Base-by-base conservation (phyloP, 306 rosid genomes). In the Hippophae gyantsensis region DNA sequence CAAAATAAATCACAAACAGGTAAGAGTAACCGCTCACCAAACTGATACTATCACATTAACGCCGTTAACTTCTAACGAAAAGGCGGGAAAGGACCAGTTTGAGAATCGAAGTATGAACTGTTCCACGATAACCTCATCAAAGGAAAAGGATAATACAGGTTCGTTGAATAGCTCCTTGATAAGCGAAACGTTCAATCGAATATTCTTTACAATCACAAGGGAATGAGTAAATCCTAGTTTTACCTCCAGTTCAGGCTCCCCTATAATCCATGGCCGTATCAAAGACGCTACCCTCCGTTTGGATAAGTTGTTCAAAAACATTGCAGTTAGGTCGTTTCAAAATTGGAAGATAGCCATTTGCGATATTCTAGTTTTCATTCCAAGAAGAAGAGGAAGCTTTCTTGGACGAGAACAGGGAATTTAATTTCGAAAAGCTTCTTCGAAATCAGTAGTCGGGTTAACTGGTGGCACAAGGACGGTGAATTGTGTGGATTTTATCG, bases 211-310 rank as follows among this genome's bases (percentile, higher is more conserved):
- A 23, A 74, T 78, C 54, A 75, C 85, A 25, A 25, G 48, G 12
- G 96, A 90, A 51, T 71, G 68, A 11, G 72, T 12, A 43, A 90
- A 48, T 74, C 97, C 97, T 63, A 87, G 62, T 48, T 78, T 54
- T 49, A 87, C 48, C 46, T 75, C 69, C 48, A 90, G 70, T 9
- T 85, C 86, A 5, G 92, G 86, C 53, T 82, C 86, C 43, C 78
- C 85, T 4, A 49, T 79, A 1, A 90, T 60, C 97, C 96, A 87
- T 71, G 96, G 95, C 70, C 65, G 84, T 10, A 90, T 81, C 63
- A 85, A 81, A 74, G 89, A 71, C 62, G 78, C 77, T 27, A 85
- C 78, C 50, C 73, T 82, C 84, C 84, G 81, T 58, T 70, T 76
- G 69, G 82, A 43, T 42, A 74, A 9, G 79, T 7, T 70, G 59